Evolutionary conservation across 257 asterid genomes (phyloP).

Genomic region (Eucommia ulmoides): DNA sequence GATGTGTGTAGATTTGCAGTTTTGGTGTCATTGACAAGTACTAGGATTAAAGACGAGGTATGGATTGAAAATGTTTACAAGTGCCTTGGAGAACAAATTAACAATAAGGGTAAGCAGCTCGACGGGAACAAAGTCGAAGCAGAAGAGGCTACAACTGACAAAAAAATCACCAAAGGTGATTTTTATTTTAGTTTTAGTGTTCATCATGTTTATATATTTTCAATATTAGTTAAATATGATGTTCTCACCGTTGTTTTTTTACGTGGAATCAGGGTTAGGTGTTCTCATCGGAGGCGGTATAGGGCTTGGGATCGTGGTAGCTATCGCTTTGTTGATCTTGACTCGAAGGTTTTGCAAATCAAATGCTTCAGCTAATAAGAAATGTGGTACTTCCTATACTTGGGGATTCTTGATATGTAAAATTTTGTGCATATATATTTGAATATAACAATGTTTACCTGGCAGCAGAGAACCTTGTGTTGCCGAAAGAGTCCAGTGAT

Average conservation of each 20-base stretch:
- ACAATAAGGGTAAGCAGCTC: background rate
- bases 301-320: background rate
- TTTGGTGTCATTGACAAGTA: slow-evolving; percentile 1
- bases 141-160: background rate
- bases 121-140: background rate
- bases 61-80: slow-evolving; percentile 6
- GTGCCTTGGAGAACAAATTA: slow-evolving; percentile 3
- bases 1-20: background rate
- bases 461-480: background rate
- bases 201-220: no score
- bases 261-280: slow-evolving; percentile 1
- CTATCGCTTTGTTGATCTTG: slow-evolving; percentile 4
- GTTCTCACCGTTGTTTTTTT: background rate
- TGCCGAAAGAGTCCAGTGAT: background rate
- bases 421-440: no score
- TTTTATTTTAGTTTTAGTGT: background rate
- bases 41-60: slow-evolving; percentile 3
- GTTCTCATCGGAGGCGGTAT: slow-evolving; percentile 8
- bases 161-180: background rate
- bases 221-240: no score
- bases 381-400: slow-evolving; percentile 2
- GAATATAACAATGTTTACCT: background rate
- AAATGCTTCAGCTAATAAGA: slow-evolving; percentile 5
- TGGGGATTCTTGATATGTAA: no score
- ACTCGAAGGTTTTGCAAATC: background rate